phyloP scores from a whole-genome alignment of 2,329 filamentous ascomycete species.

The Hypoxylon sp. region DNA sequence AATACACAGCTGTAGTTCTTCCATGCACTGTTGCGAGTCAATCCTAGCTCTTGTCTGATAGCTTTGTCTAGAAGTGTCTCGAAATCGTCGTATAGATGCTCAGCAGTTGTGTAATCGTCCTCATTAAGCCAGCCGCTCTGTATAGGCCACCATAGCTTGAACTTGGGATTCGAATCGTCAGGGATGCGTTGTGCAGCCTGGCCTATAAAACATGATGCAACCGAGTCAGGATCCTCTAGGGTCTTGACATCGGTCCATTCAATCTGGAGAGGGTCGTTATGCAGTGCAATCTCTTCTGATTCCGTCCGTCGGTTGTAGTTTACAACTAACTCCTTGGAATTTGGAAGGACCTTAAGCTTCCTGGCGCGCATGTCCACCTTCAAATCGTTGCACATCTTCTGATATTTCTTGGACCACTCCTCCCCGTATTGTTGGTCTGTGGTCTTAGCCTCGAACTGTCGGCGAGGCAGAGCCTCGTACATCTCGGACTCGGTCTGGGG shows the following conservation, averaged over 20 bases:
- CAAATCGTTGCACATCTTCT: slow-evolving; percentile 86
- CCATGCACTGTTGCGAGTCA: slow-evolving; percentile 85
- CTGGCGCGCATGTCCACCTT: slow-evolving; percentile 92
- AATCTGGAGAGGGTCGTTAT: slow-evolving; percentile 93
- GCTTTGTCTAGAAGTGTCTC: slow-evolving; percentile 89
- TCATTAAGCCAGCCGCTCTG: slow-evolving; percentile 91
- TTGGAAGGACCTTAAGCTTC: slow-evolving; percentile 95
- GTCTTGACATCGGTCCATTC: slow-evolving; percentile 91
- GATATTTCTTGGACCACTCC: slow-evolving; percentile 82
- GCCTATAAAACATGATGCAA: slow-evolving; percentile 80
- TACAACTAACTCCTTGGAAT: slow-evolving; percentile 94
- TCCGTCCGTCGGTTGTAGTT: slow-evolving; percentile 92
- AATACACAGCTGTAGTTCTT: slow-evolving; percentile 96
- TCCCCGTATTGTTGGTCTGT: slow-evolving; percentile 89
- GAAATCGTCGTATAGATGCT: slow-evolving; percentile 87
- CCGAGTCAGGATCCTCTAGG: slow-evolving; percentile 74
- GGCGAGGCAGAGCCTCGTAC: slow-evolving; percentile 81
- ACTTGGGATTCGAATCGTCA: slow-evolving; percentile 88
- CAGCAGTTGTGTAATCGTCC: slow-evolving; percentile 84
- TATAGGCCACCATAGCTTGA: slow-evolving; percentile 94
- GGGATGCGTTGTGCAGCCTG: slow-evolving; percentile 87
- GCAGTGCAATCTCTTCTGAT: slow-evolving; percentile 89
- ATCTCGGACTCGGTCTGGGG: slow-evolving; percentile 86
- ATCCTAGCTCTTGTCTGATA: slow-evolving; percentile 85
- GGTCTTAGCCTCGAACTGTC: slow-evolving; percentile 73